Percentiles rank a stretch among this genome's conserved stretches.
Conservation (phyloP, 2,329 filamentous ascomycete species). For the Cladosporium sp. region DNA sequence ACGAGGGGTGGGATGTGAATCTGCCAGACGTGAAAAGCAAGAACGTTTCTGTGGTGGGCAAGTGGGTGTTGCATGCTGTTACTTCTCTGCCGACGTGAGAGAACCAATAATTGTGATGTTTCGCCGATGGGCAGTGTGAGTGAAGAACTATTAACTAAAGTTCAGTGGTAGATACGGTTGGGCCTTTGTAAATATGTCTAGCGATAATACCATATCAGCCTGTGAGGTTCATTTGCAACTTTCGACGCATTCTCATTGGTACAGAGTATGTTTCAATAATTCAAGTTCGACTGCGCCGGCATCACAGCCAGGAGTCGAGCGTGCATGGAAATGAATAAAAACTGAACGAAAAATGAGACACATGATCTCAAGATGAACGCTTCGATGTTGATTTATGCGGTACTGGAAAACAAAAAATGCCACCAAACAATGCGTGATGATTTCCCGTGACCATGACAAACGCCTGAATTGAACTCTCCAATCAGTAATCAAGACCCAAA, state of each 20-base stretch:
- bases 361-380: background rate
- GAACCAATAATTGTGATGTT: background rate
- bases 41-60: background rate
- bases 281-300: background rate
- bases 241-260: background rate
- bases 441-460: background rate
- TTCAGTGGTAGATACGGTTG: background rate
- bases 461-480: background rate
- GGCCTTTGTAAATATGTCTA: background rate
- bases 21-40: constrained; percentile 26
- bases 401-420: background rate
- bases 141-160: background rate
- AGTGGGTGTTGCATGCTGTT: constrained; percentile 8
- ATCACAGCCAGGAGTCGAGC: background rate
- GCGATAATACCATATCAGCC: background rate
- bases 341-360: background rate
- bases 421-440: background rate
- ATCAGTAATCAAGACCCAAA: background rate
- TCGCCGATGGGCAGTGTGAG: background rate
- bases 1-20: constrained; percentile 39
- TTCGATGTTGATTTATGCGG: background rate
- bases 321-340: background rate
- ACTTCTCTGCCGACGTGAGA: constrained; percentile 14
- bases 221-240: background rate
- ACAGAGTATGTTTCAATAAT: background rate